Percentiles rank a stretch among this genome's conserved stretches.
phyloP scores from a whole-genome alignment of 805 yeast genomes.

The Wickerhamiella hasegawae region DNA sequence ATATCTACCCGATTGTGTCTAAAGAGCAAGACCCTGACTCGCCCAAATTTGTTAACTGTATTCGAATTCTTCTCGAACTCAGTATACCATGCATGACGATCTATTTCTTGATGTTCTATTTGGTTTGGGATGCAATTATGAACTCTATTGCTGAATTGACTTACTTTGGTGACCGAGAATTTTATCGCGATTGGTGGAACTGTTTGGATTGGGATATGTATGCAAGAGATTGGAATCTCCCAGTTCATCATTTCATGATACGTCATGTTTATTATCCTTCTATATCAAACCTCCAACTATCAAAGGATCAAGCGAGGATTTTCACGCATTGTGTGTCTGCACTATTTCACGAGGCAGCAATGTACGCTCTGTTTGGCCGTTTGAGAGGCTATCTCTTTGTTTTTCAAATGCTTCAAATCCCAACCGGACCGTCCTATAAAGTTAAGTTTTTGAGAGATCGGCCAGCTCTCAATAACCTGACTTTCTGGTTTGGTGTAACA shows the following conservation, averaged over 20 bases:
- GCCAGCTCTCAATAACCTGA: conserved; percentile 53
- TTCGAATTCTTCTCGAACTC: conserved; percentile 49
- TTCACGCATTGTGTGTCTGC: conserved; percentile 49
- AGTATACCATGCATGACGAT: conserved; percentile 65
- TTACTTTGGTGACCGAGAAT: conserved; percentile 74
- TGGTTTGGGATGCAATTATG: conserved; percentile 91
- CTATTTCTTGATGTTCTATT: conserved; percentile 64
- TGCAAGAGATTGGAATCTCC: conserved; percentile 85
- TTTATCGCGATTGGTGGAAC: conserved; percentile 98
- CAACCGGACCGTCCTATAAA: conserved; percentile 50
- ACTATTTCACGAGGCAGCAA: conserved; percentile 75
- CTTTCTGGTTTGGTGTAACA: conserved; percentile 86
- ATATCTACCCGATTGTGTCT: conserved; percentile 66
- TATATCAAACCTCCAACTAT: conserved; percentile 55
- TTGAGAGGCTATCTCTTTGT: conserved; percentile 65
- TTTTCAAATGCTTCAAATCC: conserved; percentile 83
- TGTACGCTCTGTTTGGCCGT: conserved; percentile 72
- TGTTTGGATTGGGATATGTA: conserved; percentile 87
- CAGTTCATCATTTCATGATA: conserved; percentile 76
- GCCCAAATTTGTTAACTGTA: conserved; percentile 25
- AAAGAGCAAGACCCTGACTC: no score
- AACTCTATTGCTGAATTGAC: conserved; percentile 84
- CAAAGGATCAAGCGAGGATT: conserved; percentile 53
- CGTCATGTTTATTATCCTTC: conserved; percentile 92
- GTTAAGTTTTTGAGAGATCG: conserved; percentile 38